Evolutionary conservation across 345 rosid genomes (phyloP), one percentile per base, ranked within the genome.

Genomic region (Corchorus capsularis): DNA sequence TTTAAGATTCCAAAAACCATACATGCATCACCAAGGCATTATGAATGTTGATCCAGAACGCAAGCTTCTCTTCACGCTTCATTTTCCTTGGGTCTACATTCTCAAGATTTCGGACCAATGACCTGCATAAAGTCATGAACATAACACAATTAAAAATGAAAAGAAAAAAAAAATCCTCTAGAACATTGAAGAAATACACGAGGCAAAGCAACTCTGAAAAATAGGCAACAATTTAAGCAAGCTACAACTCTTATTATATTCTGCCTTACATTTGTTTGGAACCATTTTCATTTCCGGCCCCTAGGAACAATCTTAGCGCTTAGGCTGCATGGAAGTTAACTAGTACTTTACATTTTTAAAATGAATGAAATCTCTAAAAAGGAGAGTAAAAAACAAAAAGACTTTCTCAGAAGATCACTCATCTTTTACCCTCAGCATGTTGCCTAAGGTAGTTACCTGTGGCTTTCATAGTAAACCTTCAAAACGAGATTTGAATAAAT

Each of bases 31-130:
- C 86, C 80, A 92, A 78, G 60, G 98, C 97, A 86, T 94, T 94
- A 79, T 94, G 97, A 80, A 92, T 85, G 82, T 94, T 94, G 63
- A 92, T 88, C 97, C 94, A 93, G 85, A 93, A 93, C n/a, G 97
- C 97, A 41, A 91, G 94, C 87, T 89, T 93, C 85, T 90, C 92
- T 85, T 93, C 98, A 0, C 97, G 91, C 86, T 82, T 94, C 98
- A 94, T 86, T 85, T 86, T 88, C 81, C 79, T 79, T 0, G 88
- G 93, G 72, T 94, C 94, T 79, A 90, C 86, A 79, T 83, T 88
- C 90, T 92, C 98, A 20, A 94, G 98, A 80, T 76, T 86, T 41
- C 82, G 85, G 59, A 92, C 92, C 85, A 94, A 47, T 57, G 90
- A 88, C 85, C 97, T 94, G 69, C 85, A 78, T 10, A 77, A 72